Evolutionary conservation across 2,329 filamentous ascomycete species (phyloP).

Genomic region (Monosporascus sp.): DNA sequence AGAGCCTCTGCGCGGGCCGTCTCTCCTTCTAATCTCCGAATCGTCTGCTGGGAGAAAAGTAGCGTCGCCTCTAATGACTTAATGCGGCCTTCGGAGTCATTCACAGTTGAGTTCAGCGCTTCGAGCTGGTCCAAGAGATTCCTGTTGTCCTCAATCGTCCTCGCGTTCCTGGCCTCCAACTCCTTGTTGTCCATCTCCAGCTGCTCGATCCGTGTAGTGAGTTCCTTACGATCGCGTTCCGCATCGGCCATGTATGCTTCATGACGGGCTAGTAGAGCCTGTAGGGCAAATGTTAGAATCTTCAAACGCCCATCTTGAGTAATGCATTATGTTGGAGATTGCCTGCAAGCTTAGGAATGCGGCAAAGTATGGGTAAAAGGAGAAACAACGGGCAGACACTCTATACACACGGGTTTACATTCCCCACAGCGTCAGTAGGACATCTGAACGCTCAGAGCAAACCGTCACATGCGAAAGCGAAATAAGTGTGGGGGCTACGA

Average conservation of each 20-base stretch:
- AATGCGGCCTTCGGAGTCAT: constrained; percentile 75
- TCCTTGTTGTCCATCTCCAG: constrained; percentile 70
- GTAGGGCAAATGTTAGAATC: constrained; percentile 66
- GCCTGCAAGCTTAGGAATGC: constrained; percentile 17
- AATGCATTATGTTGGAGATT: neutral
- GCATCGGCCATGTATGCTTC: constrained; percentile 92
- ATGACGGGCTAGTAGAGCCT: constrained; percentile 89
- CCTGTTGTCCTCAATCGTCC: constrained; percentile 77
- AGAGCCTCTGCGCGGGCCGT: constrained; percentile 70
- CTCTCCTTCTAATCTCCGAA: constrained; percentile 68
- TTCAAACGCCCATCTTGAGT: constrained; percentile 26
- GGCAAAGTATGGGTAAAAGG: neutral
- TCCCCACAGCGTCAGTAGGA: neutral
- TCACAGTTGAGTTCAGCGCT: constrained; percentile 69
- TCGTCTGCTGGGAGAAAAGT: constrained; percentile 69
- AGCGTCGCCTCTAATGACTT: constrained; percentile 71
- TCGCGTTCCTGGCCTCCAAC: constrained; percentile 71
- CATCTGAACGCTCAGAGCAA: neutral
- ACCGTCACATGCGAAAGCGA: neutral
- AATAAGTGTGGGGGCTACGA: neutral
- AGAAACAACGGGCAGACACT: neutral
- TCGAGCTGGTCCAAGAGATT: constrained; percentile 79
- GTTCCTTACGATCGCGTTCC: constrained; percentile 72
- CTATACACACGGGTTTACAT: neutral
- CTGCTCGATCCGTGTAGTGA: constrained; percentile 66